Base-by-base conservation (phyloP, 2,329 filamentous ascomycete species). In the Graphilbum ipis-grandicollis region DNA sequence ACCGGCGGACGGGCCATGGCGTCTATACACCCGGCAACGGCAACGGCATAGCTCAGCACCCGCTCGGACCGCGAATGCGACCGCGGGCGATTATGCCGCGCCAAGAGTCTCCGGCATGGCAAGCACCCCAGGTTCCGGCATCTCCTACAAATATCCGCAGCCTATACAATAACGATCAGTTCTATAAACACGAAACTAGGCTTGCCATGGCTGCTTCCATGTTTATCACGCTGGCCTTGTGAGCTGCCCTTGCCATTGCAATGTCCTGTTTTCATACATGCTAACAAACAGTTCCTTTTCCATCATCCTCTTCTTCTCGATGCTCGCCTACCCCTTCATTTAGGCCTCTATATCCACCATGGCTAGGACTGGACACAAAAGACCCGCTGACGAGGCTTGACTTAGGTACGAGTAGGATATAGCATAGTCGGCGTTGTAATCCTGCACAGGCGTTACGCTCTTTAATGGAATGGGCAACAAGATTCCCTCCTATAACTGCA, bases 311-410 rank as follows among this genome's bases (percentile, higher is more conserved):
- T 43, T 43, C 10, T 25, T 40, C 13, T 8, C 40, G 9, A 19
- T 43, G 9, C 22, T 22, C 3, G 18, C 17, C 3, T 42, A 29
- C 29, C 40, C 40, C 3, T 42, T 40, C 21, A 35, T 39, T 5
- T 39, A 21, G 19, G 15, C n/a, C 9, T 18, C 17, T 31, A 12
- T n/a, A 12, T 23, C 7, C 9, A 12, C 13, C n/a, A 25, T 23
- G 25, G 5, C n/a, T 25, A 29, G 28, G 9, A 33, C 30, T 31
- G 23, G n/a, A n/a, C n/a, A n/a, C n/a, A n/a, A n/a, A n/a, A n/a
- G n/a, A n/a, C n/a, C n/a, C n/a, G n/a, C n/a, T n/a, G n/a, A n/a
- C n/a, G n/a, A n/a, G n/a, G n/a, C n/a, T n/a, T n/a, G n/a, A n/a
- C n/a, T n/a, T n/a, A n/a, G n/a, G n/a, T n/a, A n/a, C n/a, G n/a